These are phyloP conservation scores for Cercospora sojina DNA, from an alignment of 2,329 filamentous ascomycete species.

Conservation along the genomic window DNA sequence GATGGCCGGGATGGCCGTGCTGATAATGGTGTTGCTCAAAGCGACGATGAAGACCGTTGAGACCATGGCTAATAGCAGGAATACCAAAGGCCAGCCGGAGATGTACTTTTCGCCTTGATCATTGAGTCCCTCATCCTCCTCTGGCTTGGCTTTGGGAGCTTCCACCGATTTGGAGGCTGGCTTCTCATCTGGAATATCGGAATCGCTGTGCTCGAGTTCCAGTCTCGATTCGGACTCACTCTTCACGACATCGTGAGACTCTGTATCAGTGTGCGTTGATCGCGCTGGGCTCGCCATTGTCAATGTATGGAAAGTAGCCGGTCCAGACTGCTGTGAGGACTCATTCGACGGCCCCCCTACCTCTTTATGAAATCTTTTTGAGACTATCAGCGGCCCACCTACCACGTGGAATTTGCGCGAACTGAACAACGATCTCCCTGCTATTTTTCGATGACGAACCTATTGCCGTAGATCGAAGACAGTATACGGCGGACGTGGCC, in stretches of 20 bases:
- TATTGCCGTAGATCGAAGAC: conserved; percentile 1
- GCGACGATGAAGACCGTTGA: conserved; percentile 26
- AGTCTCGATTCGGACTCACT: not conserved
- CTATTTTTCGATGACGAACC: not conserved
- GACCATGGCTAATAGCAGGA: conserved; percentile 1
- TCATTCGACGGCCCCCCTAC: not conserved
- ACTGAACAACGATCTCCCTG: not conserved
- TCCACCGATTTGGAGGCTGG: not conserved
- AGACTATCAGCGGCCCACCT: not conserved
- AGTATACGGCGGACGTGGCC: not conserved
- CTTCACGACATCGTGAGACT: not conserved
- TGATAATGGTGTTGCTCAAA: conserved; percentile 38
- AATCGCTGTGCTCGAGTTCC: not conserved
- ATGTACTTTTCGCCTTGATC: not conserved
- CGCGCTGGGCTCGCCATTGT: not conserved
- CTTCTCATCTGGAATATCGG: not conserved
- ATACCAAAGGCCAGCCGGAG: not conserved
- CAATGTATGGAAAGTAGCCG: not conserved
- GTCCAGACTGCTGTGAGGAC: not conserved
- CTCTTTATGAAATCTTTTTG: not conserved
- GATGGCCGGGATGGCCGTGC: conserved; percentile 50
- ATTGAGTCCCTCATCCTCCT: not conserved
- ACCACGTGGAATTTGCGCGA: not conserved
- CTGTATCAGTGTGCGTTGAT: not conserved
- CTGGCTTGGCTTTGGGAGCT: not conserved